Base-by-base conservation (phyloP, 164 flowering plant genomes). In the Dillenia suffruticosa region DNA sequence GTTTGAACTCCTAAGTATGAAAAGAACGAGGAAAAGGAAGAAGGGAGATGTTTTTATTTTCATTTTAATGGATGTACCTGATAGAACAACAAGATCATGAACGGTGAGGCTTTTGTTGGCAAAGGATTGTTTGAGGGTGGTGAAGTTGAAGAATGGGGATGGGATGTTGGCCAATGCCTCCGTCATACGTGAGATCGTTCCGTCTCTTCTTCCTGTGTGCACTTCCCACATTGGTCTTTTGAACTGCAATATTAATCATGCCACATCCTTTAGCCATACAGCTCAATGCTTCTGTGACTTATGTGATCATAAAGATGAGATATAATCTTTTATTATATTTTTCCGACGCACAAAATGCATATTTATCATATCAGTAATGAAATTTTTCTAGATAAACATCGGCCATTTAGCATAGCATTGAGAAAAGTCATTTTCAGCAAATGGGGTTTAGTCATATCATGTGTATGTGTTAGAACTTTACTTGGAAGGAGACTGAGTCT, bases 401-500 rank as follows among this genome's bases (percentile, higher is more conserved):
- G 40, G 5, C 5, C 7, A 5, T 32, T 0, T 4, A 32, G 6
- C 6, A 5, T 32, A 5, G 40, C 6, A 32, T 32, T 32, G 40
- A 32, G 40, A 32, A 32, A 32, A 32, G 40, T 32, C 40, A 32
- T 32, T 32, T 32, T 32, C 40, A 0, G 40, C 40, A 32, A 32
- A 32, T 32, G 40, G 40, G 40, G 40, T 32, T 32, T 32, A 32
- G 40, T 32, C 40, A 32, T 0, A 32, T 32, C 40, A 32, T 32
- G 40, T 32, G 40, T 5, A 32, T 32, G 40, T 32, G 40, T 32
- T 32, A 32, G 40, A 32, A 32, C 40, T 32, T 74, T 69, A 86
- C 92, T 59, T 70, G 86, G 65, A 51, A 72, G 10, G 90, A 80
- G 48, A 87, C 88, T 1, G 93, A 46, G 58, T 87, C 90, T 32